Base-by-base conservation (phyloP, 163 green algal species). In the Scenedesmus sp. region DNA sequence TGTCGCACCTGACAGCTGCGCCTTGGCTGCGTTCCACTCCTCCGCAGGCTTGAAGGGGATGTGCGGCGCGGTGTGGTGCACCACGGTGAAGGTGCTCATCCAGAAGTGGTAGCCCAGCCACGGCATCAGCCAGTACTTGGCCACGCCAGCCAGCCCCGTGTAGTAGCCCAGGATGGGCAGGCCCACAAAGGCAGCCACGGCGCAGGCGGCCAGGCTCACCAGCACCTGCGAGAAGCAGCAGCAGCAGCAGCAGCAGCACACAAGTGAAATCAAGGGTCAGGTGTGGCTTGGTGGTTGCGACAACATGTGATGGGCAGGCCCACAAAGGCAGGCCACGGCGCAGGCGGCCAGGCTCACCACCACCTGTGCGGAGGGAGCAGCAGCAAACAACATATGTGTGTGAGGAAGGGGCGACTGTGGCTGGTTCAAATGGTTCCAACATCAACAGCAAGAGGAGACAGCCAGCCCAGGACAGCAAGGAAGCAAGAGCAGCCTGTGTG, bases 81-180 rank as follows among this genome's bases (percentile, higher is more conserved):
- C 96, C 67, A 99, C 95, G 0, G 98, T 99, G 96, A 99, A 99
- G 82, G 98, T 99, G 92, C 87, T 97, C 98, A 99, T 99, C 98
- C 98, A 99, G 96, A 99, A 99, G 96, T 99, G 98, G 96, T 99
- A 99, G 73, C 98, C 98, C 90, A 99, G 93, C 97, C 97, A 99
- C 1, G 98, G 98, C 96, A 99, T 98, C 57, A 99, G 95, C 98
- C 98, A 97, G 83, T 87, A 93, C 90, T 93, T 93, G 56, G 81
- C 67, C 83, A 90, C 13, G 57, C 87, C 87, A n/a, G 70, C 23
- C n/a, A 93, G 82, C 88, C 98, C 98, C 0, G 95, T 96, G 92
- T 95, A 95, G 90, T 97, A 94, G 13, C 96, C 91, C 54, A 99
- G 93, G 34, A 95, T 64, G 0, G 97, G 97, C 76, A 98, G 93